A percentile compares a stretch with the other conserved stretches of the same genome.
Conservation (phyloP, 2,329 filamentous ascomycete species). For the Aspergillus sp. region DNA sequence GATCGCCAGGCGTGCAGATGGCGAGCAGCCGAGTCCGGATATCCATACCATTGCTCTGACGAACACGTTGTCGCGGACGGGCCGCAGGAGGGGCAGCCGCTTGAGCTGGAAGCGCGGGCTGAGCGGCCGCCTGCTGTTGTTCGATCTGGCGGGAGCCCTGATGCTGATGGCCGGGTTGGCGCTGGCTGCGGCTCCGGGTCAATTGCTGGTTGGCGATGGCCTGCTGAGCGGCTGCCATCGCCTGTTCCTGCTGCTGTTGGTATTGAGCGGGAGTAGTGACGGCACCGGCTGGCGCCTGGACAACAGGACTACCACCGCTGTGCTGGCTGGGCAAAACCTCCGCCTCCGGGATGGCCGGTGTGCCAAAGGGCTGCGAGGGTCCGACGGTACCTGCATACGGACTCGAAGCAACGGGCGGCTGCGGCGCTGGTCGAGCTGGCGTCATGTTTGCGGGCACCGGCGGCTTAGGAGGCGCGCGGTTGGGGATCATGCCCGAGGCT, state of each 20-base stretch:
- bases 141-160: slow-evolving; percentile 48
- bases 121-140: slow-evolving; percentile 26
- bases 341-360: slow-evolving; percentile 48
- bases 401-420: slow-evolving; percentile 33
- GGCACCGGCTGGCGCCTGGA: slow-evolving; percentile 45
- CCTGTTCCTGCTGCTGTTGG: slow-evolving; percentile 73
- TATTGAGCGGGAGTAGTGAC: slow-evolving; percentile 39
- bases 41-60: slow-evolving; percentile 74
- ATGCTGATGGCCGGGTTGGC: slow-evolving; percentile 47
- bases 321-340: slow-evolving; percentile 57
- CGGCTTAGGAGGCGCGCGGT: slow-evolving; percentile 80
- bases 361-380: slow-evolving; percentile 29
- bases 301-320: slow-evolving; percentile 62
- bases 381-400: slow-evolving; percentile 27
- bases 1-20: slow-evolving; percentile 86
- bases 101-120: slow-evolving; percentile 17
- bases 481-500: slow-evolving; percentile 60
- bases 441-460: slow-evolving; percentile 46
- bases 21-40: slow-evolving; percentile 75
- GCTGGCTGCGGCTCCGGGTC: slow-evolving; percentile 67
- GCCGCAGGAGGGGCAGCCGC: slow-evolving; percentile 48
- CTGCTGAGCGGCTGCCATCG: slow-evolving; percentile 71
- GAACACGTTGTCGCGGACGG: slow-evolving; percentile 67
- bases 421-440: slow-evolving; percentile 39
- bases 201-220: slow-evolving; percentile 64